Percentiles rank a stretch among this genome's conserved stretches.
These are phyloP conservation scores for Incumbomyces lentus DNA, from an alignment of 2,329 filamentous ascomycete genomes.

Conservation along the genomic window DNA sequence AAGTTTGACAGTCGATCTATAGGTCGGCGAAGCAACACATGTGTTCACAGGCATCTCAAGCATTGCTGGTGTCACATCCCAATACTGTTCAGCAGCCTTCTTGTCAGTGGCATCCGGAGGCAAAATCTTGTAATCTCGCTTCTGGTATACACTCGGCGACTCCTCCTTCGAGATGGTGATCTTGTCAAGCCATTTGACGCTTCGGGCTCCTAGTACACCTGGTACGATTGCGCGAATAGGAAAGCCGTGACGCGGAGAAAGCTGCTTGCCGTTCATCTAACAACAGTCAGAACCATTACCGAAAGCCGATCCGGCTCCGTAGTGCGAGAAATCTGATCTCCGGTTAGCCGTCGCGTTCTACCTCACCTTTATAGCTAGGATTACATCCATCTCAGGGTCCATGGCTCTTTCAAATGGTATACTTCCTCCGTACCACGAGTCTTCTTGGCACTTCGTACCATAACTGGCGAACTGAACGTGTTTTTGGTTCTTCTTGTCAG, in stretches of 20 bases:
- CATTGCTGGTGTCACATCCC: conserved; percentile 40
- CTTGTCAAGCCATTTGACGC: conserved; percentile 47
- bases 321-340: too few relatives aligned
- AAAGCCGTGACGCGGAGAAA: conserved; percentile 41
- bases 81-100: conserved; percentile 43
- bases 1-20: conserved; percentile 32
- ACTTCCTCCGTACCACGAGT: conserved; percentile 49
- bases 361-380: conserved; percentile 39
- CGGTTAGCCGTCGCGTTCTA: too few relatives aligned
- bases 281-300: neutral
- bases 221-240: conserved; percentile 44
- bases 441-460: conserved; percentile 44
- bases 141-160: conserved; percentile 47
- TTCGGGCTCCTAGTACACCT: conserved; percentile 43
- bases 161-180: conserved; percentile 43
- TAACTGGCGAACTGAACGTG: conserved; percentile 50
- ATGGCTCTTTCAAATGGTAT: conserved; percentile 41
- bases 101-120: conserved; percentile 41
- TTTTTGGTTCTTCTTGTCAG: conserved; percentile 20
- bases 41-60: conserved; percentile 49
- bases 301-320: neutral
- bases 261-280: conserved; percentile 41
- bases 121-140: conserved; percentile 50
- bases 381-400: conserved; percentile 34
- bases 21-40: conserved; percentile 40